Percentiles rank a stretch among this genome's conserved stretches.
phyloP scores from a whole-genome alignment of 148 eudicot genomes.

The Rhododendron henanense region DNA sequence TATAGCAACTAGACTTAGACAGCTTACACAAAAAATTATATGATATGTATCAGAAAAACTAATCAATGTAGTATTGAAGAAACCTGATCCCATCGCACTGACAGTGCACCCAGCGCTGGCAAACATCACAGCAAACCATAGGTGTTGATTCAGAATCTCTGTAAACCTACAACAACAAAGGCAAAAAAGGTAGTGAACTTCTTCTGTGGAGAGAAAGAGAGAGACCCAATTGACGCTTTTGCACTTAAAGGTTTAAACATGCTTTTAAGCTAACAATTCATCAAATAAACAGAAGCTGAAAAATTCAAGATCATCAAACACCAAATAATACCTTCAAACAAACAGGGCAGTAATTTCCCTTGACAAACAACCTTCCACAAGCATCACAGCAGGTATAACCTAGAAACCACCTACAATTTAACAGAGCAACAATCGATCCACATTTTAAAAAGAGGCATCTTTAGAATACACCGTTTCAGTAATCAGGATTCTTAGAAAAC shows the following conservation, averaged over 20 bases:
- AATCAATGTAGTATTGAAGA: not conserved
- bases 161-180: slow-evolving; percentile 60
- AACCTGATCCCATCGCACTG: slow-evolving; percentile 97
- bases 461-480: not conserved
- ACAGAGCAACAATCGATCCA: slow-evolving; percentile 3
- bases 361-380: slow-evolving; percentile 96
- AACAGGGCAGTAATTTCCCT: slow-evolving; percentile 93
- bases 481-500: not conserved
- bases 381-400: slow-evolving; percentile 99
- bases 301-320: not conserved
- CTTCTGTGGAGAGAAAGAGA: not conserved
- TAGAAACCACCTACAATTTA: slow-evolving; percentile 79
- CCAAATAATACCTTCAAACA: slow-evolving; percentile 73
- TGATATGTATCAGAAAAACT: not conserved
- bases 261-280: not conserved
- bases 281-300: not conserved
- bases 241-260: not conserved
- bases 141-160: slow-evolving; percentile 98
- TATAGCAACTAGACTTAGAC: not conserved
- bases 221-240: not conserved
- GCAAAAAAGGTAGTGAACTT: slow-evolving; percentile 10
- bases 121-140: slow-evolving; percentile 98
- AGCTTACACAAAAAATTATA: not conserved
- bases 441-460: not conserved
- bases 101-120: slow-evolving; percentile 97